Conservation (phyloP, 228 moss, liverwort and hornwort genomes). For the Sphagnum magellanicum region DNA sequence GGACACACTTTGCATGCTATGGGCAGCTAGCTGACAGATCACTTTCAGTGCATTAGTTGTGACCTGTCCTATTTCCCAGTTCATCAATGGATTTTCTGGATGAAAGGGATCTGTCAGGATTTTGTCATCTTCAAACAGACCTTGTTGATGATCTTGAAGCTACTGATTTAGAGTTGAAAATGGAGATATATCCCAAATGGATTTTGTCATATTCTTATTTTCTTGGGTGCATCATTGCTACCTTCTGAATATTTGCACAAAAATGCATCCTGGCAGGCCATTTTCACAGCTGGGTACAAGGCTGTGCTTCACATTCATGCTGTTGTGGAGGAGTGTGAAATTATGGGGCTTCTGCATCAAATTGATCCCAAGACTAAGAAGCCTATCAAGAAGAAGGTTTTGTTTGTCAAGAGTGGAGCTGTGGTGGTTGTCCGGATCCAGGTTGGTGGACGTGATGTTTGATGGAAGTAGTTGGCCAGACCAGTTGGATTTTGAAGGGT, state of each 20-base stretch:
- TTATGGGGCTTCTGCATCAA: constrained; percentile 76
- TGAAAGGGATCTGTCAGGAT: no score
- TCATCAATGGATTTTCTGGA: no score
- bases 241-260: background rate
- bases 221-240: background rate
- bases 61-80: no score
- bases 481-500: no score
- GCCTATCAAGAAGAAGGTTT: constrained; percentile 71
- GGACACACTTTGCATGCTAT: no score
- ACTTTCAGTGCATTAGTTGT: no score
- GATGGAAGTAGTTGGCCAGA: no score
- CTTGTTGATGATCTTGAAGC: no score
- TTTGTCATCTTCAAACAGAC: no score
- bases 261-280: constrained; percentile 40
- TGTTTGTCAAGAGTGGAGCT: constrained; percentile 93
- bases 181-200: no score
- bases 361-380: constrained; percentile 96
- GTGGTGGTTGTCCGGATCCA: constrained; percentile 93
- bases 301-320: constrained; percentile 91
- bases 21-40: no score
- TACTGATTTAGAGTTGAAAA: no score
- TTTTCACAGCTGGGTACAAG: constrained; percentile 96
- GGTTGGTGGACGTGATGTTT: constrained; percentile 18
- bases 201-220: background rate
- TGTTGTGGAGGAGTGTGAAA: constrained; percentile 96